phyloP scores from a whole-genome alignment of 73 alveolate species.

The Paraurostyla sp. region DNA sequence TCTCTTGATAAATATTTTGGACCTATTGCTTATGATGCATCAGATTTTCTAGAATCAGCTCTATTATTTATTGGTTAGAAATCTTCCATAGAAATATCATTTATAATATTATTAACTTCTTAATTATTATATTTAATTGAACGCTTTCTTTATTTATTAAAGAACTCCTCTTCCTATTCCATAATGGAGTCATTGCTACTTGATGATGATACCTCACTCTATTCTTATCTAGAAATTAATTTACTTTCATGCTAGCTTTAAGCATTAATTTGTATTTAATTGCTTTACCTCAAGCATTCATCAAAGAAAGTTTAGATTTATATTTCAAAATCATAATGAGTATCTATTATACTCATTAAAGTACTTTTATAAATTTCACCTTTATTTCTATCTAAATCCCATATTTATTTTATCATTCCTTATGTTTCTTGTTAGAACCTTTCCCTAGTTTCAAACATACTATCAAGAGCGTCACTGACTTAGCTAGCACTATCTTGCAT shows the following conservation, averaged over 20 bases:
- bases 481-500: conserved; percentile 37
- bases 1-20: no score
- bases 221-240: neutral
- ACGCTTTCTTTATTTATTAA: conserved; percentile 1
- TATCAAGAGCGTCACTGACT: conserved; percentile 23
- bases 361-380: conserved; percentile 26
- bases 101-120: neutral
- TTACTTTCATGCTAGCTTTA: no score
- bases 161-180: neutral
- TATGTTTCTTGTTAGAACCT: neutral
- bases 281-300: conserved; percentile 10
- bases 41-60: neutral
- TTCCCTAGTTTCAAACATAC: conserved; percentile 25
- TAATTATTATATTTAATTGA: neutral
- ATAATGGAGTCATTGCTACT: neutral
- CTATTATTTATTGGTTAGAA: neutral
- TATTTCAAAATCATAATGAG: conserved; percentile 32
- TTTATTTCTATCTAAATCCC: conserved; percentile 46
- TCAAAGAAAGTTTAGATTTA: conserved; percentile 3
- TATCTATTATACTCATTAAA: conserved; percentile 46
- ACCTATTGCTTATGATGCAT: neutral
- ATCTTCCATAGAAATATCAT: neutral
- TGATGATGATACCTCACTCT: neutral
- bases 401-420: conserved; percentile 1
- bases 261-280: no score